Evolutionary conservation across 2,329 filamentous ascomycete genomes (phyloP), one percentile per base, ranked within the genome.

Genomic region (Rhynchosporium secalis): DNA sequence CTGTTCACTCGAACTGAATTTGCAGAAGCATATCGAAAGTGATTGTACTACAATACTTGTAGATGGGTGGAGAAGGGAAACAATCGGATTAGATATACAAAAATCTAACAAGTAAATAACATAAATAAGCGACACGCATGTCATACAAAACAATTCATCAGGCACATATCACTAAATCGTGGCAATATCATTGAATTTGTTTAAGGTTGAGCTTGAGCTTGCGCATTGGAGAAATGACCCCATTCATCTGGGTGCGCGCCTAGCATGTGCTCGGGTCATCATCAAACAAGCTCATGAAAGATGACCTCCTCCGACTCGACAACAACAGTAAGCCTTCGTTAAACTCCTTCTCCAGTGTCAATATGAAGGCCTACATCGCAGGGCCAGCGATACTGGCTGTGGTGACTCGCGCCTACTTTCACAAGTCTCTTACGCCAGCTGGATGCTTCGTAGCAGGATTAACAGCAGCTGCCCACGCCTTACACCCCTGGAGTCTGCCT

Each of bases 401-500:
- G 68, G 79, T 88, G 60, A 84, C 85, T 70, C 83, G 90, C 63
- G 88, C 90, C 40, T 85, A 85, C 77, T 86, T 83, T 52, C 87
- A 86, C 69, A 88, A 90, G 61, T 93, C 89, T 29, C 83, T 99
- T 45, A 98, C 94, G 0, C 85, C 88, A 0, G 78, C 81, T 6
- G 94, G 93, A 64, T 85, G 96, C 69, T 69, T 88, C 43, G 83
- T 85, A 12, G 94, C 94, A 3, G 80, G 81, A 4, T 71, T 89
- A 48, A 96, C 93, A 3, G 93, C 92, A 3, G 75, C 83, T 51
- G 85, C 89, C 10, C 95, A 99, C 75, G 92, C 92, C 15, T 78
- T 93, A n/a, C 93, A 98, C 76, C 94, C 94, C 3, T 97, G 92
- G 88, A 91, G 90, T 64, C 80, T 93, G n/a, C 93, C 92, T n/a